phyloP scores from a whole-genome alignment of 805 yeast genomes.

The Wickerhamiella occidentalis region DNA sequence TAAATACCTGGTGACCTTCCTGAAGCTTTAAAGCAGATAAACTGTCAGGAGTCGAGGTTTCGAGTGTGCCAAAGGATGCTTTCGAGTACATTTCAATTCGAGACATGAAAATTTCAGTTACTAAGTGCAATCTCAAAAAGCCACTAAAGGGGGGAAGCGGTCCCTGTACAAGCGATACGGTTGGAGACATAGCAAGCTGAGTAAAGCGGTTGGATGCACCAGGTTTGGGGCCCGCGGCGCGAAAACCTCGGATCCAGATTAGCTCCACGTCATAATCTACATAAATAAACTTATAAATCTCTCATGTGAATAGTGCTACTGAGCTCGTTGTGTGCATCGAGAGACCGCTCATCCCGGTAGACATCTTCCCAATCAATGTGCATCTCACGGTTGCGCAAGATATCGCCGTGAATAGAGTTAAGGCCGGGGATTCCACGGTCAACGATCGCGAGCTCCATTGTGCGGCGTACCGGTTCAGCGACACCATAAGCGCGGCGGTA shows the following conservation, averaged over 20 bases:
- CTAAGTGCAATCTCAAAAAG: background rate
- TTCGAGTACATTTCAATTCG: conserved; percentile 9
- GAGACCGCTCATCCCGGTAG: conserved; percentile 29
- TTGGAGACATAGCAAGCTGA: background rate
- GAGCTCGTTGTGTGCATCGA: conserved; percentile 3
- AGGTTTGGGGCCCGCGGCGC: too few relatives aligned
- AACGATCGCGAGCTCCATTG: conserved; percentile 75
- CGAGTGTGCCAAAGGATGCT: background rate
- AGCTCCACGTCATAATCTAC: too few relatives aligned
- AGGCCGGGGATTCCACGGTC: conserved; percentile 37
- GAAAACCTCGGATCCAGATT: too few relatives aligned
- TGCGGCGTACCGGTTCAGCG: conserved; percentile 84
- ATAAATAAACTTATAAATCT: background rate
- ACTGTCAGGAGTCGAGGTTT: background rate
- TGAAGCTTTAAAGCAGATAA: conserved; percentile 20
- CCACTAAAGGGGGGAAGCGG: background rate
- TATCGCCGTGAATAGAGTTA: conserved; percentile 49
- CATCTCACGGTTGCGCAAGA: conserved; percentile 64
- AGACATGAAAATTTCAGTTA: conserved; percentile 8
- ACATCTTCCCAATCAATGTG: conserved; percentile 90
- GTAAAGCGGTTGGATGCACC: too few relatives aligned
- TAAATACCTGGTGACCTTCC: conserved; percentile 34
- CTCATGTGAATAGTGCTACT: conserved; percentile 4
- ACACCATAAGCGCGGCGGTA: conserved; percentile 79
- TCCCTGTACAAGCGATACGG: background rate